Evolutionary conservation across 2,329 filamentous ascomycete species (phyloP).

Genomic region (Cadophora luteo-olivacea): DNA sequence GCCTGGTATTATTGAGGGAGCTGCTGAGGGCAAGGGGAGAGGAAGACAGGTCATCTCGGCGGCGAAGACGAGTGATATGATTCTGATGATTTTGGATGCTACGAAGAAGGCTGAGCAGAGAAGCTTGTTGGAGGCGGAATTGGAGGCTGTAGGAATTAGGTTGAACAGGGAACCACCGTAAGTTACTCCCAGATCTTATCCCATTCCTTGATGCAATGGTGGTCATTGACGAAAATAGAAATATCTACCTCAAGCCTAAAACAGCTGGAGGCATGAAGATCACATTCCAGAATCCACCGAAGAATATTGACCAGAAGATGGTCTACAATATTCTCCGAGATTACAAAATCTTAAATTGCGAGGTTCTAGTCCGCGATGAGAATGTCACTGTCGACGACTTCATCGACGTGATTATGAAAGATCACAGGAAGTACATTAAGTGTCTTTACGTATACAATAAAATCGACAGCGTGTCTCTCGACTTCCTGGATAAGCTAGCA

Average conservation of each 20-base stretch:
- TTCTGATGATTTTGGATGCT: slow-evolving; percentile 95
- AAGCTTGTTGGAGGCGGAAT: slow-evolving; percentile 84
- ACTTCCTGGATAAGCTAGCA: slow-evolving; percentile 90
- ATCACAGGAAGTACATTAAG: slow-evolving; percentile 95
- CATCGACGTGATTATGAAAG: slow-evolving; percentile 99
- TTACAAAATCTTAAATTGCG: slow-evolving; percentile 98
- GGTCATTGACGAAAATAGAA: slow-evolving; percentile 57
- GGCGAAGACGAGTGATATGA: slow-evolving; percentile 96
- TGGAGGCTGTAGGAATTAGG: slow-evolving; percentile 94
- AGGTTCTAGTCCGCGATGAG: slow-evolving; percentile 94
- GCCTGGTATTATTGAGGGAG: slow-evolving; percentile 97
- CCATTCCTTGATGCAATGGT: neutral
- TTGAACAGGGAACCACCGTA: slow-evolving; percentile 91
- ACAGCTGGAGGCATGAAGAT: slow-evolving; percentile 99
- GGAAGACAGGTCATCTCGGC: slow-evolving; percentile 97
- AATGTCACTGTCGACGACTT: slow-evolving; percentile 96
- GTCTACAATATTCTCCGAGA: slow-evolving; percentile 96
- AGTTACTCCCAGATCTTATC: slow-evolving; percentile 44
- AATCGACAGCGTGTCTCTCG: slow-evolving; percentile 92
- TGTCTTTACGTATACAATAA: slow-evolving; percentile 99
- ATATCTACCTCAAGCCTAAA: slow-evolving; percentile 96
- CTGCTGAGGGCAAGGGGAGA: slow-evolving; percentile 92
- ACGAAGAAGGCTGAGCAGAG: slow-evolving; percentile 96
- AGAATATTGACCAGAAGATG: slow-evolving; percentile 96
- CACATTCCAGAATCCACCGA: slow-evolving; percentile 88